Percentiles rank a stretch among this genome's conserved stretches.
Evolutionary conservation across 345 rosid genomes (phyloP).

Genomic region (Psidium friedrichsthalianum): DNA sequence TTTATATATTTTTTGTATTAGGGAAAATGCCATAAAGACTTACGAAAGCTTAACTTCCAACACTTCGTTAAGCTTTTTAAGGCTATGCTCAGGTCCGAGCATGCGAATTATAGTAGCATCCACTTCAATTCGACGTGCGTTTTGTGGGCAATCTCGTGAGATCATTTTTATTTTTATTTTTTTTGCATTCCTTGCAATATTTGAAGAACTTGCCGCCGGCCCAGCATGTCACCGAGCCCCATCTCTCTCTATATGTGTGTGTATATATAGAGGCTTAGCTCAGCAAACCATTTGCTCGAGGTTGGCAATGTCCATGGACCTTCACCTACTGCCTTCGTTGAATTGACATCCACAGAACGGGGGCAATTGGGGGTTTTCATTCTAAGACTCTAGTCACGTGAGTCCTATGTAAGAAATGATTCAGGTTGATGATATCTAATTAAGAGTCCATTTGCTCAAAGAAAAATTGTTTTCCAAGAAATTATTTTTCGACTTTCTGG

Average conservation of each 20-base stretch:
- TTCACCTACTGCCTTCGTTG: not conserved
- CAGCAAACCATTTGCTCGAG: not conserved
- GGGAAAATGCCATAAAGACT: too few relatives aligned
- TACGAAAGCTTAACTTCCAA: too few relatives aligned
- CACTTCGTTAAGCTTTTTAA: too few relatives aligned
- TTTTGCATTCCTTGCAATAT: not conserved
- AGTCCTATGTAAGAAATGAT: not conserved
- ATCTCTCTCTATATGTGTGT: not conserved
- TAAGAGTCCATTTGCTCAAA: not conserved
- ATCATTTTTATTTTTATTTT: not conserved
- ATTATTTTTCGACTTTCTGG: too few relatives aligned
- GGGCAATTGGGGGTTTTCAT: not conserved
- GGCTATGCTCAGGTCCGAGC: not conserved
- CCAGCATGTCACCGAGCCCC: not conserved
- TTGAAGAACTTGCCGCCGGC: not conserved
- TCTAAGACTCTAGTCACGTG: not conserved
- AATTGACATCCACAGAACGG: not conserved
- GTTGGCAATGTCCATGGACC: not conserved
- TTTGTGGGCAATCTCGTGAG: not conserved
- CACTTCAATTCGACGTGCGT: not conserved
- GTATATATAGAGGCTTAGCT: too few relatives aligned
- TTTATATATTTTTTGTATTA: too few relatives aligned
- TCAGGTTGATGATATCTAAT: not conserved
- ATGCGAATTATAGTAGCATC: not conserved
- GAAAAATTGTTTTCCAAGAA: too few relatives aligned